Base-by-base conservation (phyloP, 495 filamentous ascomycete genomes). In the Hypoxylon perforatum region DNA sequence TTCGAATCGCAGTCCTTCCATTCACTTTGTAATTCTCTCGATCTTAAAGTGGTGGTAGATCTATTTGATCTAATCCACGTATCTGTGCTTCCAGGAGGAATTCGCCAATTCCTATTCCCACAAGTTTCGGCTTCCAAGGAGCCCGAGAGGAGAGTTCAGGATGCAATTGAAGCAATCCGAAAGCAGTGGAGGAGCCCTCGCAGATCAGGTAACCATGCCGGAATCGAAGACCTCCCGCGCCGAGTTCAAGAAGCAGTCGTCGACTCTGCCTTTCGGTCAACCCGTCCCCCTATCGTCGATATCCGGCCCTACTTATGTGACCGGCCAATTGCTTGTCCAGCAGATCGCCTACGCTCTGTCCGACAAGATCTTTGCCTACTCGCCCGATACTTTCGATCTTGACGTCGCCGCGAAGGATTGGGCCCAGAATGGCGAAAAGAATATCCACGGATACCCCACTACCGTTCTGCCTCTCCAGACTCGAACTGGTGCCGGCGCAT, bases 351-450 rank as follows among this genome's bases (percentile, higher is more conserved):
- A 96, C 77, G 81, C 90, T 50, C 85, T 99, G 60, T 97, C 92
- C 58, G 93, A 97, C 82, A 96, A 95, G 81, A 87, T 98, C 76
- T 99, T 97, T 80, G 91, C 93, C 35, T 97, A 97, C 80, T 97
- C 96, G 14, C 93, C 94, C 8, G 91, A 96, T 68, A 89, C 91
- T 22, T 98, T 97, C 71, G 90, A 94, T 70, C 84, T 99, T 48
- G 94, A 97, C 77, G 72, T 86, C 49, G 91, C 94, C 25, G 87
- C 91, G 14, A 90, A 88, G 73, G 74, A 87, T 62, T 99, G 95
- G 95, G 84, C 85, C 30, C 69, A 74, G 3, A 74, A 83, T 51
- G 77, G 83, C 25, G 89, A 91, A 63, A 80, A 83, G 72, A 98
- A 98, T 79, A 87, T 88, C 48, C 87, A 92, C 75, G 94, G 93